These are phyloP conservation scores for Trichoderma afroharzianum DNA, from an alignment of 2,329 filamentous ascomycete genomes.

Conservation along the genomic window DNA sequence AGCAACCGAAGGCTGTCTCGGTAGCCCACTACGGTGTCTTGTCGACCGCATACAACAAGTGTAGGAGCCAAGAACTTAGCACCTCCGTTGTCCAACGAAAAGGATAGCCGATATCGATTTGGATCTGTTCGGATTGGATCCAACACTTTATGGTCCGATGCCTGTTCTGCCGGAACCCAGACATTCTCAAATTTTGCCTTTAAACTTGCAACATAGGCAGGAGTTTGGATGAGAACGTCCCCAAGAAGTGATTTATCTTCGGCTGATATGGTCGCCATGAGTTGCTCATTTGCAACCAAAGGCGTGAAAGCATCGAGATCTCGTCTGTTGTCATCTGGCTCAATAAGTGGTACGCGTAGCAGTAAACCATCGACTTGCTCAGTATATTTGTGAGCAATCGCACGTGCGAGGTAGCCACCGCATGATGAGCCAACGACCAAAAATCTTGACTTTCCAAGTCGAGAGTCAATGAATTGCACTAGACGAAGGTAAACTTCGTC, in stretches of 20 bases:
- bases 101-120: conserved; percentile 10
- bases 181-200: conserved; percentile 10
- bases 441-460: conserved; percentile 6
- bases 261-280: conserved; percentile 3
- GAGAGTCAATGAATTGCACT: conserved; percentile 8
- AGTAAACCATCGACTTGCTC: conserved; percentile 17
- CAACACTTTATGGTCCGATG: not conserved
- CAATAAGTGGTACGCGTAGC: conserved; percentile 18
- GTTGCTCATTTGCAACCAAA: conserved; percentile 7
- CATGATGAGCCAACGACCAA: conserved; percentile 17
- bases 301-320: conserved; percentile 13
- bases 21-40: conserved; percentile 17
- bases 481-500: conserved; percentile 16
- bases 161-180: not conserved
- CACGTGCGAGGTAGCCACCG: conserved; percentile 19
- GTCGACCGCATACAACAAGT: conserved; percentile 17
- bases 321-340: conserved; percentile 10
- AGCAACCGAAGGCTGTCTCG: conserved; percentile 17
- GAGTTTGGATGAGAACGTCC: conserved; percentile 15
- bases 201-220: conserved; percentile 3
- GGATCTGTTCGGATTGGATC: conserved; percentile 13
- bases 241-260: conserved; percentile 15
- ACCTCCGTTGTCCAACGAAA: not conserved
- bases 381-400: conserved; percentile 10
- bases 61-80: conserved; percentile 16